These are phyloP conservation scores for Metschnikowia shivogae DNA, from an alignment of 805 yeast genomes.

Conservation along the genomic window DNA sequence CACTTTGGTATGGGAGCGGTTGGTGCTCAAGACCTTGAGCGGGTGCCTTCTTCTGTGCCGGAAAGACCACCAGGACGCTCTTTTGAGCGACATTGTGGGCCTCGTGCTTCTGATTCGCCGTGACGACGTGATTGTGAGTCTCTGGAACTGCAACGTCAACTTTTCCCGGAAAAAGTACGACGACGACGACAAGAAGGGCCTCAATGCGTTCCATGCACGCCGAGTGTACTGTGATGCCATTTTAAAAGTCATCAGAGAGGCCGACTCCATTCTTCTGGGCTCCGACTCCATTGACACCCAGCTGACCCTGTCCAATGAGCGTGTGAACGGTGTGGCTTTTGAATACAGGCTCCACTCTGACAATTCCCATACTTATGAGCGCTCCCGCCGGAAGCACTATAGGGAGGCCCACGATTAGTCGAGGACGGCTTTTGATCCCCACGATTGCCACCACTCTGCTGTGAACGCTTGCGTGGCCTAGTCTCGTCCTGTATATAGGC, in stretches of 20 bases:
- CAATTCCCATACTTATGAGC: constrained; percentile 15
- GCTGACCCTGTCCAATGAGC: constrained; percentile 34
- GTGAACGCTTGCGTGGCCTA: too few relatives aligned
- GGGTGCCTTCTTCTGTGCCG: constrained; percentile 45
- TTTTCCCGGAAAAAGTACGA: constrained; percentile 23
- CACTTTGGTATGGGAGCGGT: constrained; percentile 51
- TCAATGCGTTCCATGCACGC: constrained; percentile 43
- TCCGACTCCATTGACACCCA: constrained; percentile 28
- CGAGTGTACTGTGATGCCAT: constrained; percentile 46
- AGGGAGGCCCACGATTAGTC: constrained; percentile 5
- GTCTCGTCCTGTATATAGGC: too few relatives aligned
- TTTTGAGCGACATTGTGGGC: constrained; percentile 53
- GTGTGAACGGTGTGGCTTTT: constrained; percentile 43
- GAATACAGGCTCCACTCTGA: constrained; percentile 48
- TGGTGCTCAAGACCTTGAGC: constrained; percentile 48
- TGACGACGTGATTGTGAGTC: constrained; percentile 54
- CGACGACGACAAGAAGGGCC: constrained; percentile 23
- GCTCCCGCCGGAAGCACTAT: constrained; percentile 12
- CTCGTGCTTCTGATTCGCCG: constrained; percentile 54
- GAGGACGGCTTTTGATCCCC: background rate
- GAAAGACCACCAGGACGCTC: constrained; percentile 33
- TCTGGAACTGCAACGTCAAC: constrained; percentile 57
- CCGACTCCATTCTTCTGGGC: constrained; percentile 41
- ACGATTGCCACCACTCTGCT: background rate
- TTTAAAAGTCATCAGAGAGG: constrained; percentile 44